Base-by-base conservation (phyloP, 176 grass and related monocot species). In the Aechmea fasciata region DNA sequence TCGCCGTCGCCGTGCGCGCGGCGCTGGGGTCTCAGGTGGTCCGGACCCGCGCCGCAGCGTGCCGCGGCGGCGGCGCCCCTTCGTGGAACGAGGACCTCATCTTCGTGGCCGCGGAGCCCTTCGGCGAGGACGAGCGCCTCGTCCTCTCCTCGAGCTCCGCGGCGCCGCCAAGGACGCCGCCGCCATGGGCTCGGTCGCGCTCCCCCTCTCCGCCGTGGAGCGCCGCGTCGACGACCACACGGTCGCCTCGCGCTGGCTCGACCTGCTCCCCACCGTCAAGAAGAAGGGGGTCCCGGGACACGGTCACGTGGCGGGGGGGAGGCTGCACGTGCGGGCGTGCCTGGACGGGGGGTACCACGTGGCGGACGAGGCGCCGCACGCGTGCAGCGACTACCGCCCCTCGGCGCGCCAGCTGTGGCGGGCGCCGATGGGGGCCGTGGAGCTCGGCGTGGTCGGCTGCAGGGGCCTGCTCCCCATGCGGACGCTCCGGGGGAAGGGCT, bases 291-390 rank as follows among this genome's bases (percentile, higher is more conserved):
- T 77, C 78, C 63, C 22, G 29, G 66, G 59, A 20, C 23, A 19
- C 1, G 63, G 51, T 71, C 70, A 78, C 26, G 52, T 88, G 73
- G 75, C 76, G 68, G 80, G 86, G 2, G 83, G 89, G 6, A 75
- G 89, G 61, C 71, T 92, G 33, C 93, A 97, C 57, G 84, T 97
- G 71, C 89, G 89, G 59, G 77, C 69, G 17, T 97, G 93, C 64
- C 81, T 97, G 63, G 93, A 97, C 73, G 93, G 89, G 15, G 93
- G 93, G 4, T 97, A 97, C 78, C 82, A 97, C 70, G 89, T 97
- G 41, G 79, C 79, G 62, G 89, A 97, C 64, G 93, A 97, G 75
- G 81, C 68, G 3, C 4, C 61, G 14, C 69, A 90, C 57, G 81
- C 76, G 15, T 64, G 65, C 78, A 97, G 93, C 75, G 93, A 97